phyloP scores from a whole-genome alignment of 1,139 yeast genomes.

The Taphrina deformans region DNA sequence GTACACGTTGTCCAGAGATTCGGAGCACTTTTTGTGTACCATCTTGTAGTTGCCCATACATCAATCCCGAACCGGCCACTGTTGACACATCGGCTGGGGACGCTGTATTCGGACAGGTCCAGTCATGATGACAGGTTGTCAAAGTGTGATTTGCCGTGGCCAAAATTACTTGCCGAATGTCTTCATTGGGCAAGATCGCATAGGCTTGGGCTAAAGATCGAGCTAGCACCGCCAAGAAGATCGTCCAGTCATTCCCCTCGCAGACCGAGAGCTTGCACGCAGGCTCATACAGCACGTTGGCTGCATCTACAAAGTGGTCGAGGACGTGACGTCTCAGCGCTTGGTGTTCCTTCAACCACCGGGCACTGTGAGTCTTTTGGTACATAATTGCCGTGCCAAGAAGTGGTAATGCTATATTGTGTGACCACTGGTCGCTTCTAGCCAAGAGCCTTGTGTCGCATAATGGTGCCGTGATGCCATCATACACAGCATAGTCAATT shows the following conservation, averaged over 20 bases:
- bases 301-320: neutral
- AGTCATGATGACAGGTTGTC: neutral
- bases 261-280: neutral
- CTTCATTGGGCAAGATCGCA: neutral
- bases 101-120: neutral
- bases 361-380: neutral
- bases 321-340: neutral
- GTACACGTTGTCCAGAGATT: neutral
- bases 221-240: neutral
- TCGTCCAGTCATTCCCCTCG: neutral
- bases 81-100: no score
- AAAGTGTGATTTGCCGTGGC: neutral
- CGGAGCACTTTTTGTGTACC: no score
- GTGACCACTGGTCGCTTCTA: neutral
- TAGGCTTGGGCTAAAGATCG: neutral
- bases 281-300: neutral
- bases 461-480: neutral
- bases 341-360: neutral
- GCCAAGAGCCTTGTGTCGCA: neutral
- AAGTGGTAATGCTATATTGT: slow-evolving; percentile 1
- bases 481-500: neutral
- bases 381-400: neutral
- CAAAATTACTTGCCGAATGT: neutral
- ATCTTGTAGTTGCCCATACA: no score
- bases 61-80: no score